Evolutionary conservation across 2,329 filamentous ascomycete genomes (phyloP).

Genomic region (Epichloe scottii): DNA sequence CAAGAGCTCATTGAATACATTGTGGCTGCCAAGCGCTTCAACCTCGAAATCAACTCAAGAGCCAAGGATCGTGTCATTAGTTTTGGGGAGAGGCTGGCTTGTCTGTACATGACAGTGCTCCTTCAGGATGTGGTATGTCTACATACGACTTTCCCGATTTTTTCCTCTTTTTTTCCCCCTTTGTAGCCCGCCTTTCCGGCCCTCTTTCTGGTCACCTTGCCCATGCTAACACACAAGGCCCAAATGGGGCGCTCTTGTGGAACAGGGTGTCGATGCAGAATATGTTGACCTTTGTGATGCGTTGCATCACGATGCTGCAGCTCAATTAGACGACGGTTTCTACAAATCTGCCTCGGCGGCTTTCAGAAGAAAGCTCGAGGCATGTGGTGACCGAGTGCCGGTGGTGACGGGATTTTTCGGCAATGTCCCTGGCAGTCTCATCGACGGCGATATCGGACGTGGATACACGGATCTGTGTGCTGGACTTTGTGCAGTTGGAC

Average conservation of each 20-base stretch:
- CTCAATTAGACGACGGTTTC: slow-evolving; percentile 52
- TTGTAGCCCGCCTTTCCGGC: neutral
- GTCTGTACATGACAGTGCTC: slow-evolving; percentile 76
- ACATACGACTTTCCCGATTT: neutral
- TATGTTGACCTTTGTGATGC: slow-evolving; percentile 83
- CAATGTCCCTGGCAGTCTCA: slow-evolving; percentile 76
- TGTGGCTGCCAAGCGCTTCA: slow-evolving; percentile 50
- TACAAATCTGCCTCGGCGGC: slow-evolving; percentile 52
- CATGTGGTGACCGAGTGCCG: slow-evolving; percentile 56
- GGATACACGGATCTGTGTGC: slow-evolving; percentile 97
- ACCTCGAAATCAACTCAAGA: slow-evolving; percentile 63
- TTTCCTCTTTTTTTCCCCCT: neutral
- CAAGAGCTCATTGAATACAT: slow-evolving; percentile 65
- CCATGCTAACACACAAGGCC: slow-evolving; percentile 1
- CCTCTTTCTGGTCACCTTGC: neutral
- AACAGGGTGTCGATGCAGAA: slow-evolving; percentile 63
- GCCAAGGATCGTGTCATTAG: slow-evolving; percentile 83
- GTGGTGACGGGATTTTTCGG: slow-evolving; percentile 93
- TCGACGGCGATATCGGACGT: slow-evolving; percentile 79
- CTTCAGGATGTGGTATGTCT: slow-evolving; percentile 55
- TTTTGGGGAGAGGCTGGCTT: slow-evolving; percentile 92
- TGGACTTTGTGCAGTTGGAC: slow-evolving; percentile 76
- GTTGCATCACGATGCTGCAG: slow-evolving; percentile 52
- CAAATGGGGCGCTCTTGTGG: slow-evolving; percentile 14
- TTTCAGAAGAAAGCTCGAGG: slow-evolving; percentile 50